Evolutionary conservation across 1,284 basidiomycete genomes (phyloP), one percentile per base, ranked within the genome.

Genomic region (Sanghuangporus sanghuang): DNA sequence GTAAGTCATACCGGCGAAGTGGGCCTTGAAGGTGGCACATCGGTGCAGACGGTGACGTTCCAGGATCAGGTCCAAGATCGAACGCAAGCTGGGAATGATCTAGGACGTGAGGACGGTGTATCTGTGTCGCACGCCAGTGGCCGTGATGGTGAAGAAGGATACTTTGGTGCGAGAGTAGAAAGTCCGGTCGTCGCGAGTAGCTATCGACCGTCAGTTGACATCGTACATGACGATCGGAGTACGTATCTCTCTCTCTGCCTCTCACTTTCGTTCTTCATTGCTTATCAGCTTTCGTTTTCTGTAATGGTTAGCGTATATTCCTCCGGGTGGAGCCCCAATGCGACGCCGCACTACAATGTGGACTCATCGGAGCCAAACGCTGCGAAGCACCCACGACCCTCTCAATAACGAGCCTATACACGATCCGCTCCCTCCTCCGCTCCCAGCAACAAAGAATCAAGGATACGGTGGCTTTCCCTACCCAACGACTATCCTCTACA

Each of bases 391-490:
- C 52, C 57, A 35, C 36, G 14, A 36, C 16, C 16, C 40, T 36
- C 14, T 14, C 2, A 18, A 23, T 35, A 18, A 11, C 23, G 23
- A 14, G 4, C 21, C 32, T 11, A 16, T 52, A 40, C 38, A 63
- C 38, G 27, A 40, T n/a, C 35, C 57, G 39, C n/a, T 53, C 58
- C 11, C 16, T 4, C 18, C 50, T 54, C 39, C 63, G 40, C 38
- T 21, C 32, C n/a, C 53, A 57, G 54, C 40, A 44, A 55, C 58
- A 9, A 68, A 60, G 53, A 73, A 78, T 64, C 68, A 73, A 8
- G 81, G 81, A 3, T 94, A 93, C 69, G 95, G 95, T 49, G 95
- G 95, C 0, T 98, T 97, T 74, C 95, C 95, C 0, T 92, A 89
- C 70, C 93, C 93, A 0, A 77, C 86, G 66, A 77, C 83, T 60